phyloP scores from a whole-genome alignment of 2,329 filamentous ascomycete species.

The Fusarium devonianum region DNA sequence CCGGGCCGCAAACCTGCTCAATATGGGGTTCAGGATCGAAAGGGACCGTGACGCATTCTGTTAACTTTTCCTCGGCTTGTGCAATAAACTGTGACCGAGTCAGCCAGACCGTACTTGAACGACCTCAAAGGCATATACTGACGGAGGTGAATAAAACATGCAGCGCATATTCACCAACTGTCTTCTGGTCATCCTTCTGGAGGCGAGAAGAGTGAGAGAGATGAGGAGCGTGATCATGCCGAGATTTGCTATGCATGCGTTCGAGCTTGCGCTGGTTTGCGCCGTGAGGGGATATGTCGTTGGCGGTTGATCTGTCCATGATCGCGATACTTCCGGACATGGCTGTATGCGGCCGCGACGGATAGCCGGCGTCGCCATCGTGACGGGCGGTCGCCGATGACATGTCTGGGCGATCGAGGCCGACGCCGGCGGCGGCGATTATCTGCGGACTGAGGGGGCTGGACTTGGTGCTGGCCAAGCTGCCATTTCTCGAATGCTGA shows the following conservation, averaged over 20 bases:
- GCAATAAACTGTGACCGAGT: slow-evolving; percentile 74
- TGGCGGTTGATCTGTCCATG: slow-evolving; percentile 56
- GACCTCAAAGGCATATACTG: slow-evolving; percentile 45
- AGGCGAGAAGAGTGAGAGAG: slow-evolving; percentile 78
- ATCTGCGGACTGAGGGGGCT: slow-evolving; percentile 90
- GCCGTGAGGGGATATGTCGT: slow-evolving; percentile 54
- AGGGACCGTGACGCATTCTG: slow-evolving; percentile 81
- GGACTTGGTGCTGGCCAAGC: slow-evolving; percentile 78
- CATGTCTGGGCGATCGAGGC: slow-evolving; percentile 62
- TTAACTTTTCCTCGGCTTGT: slow-evolving; percentile 95
- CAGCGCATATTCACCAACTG: slow-evolving; percentile 96
- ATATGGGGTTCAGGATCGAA: slow-evolving; percentile 84
- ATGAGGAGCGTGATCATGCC: slow-evolving; percentile 76
- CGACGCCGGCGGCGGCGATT: slow-evolving; percentile 72
- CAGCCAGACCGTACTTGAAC: slow-evolving; percentile 12
- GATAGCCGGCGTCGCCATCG: slow-evolving; percentile 52
- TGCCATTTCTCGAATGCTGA: slow-evolving; percentile 91
- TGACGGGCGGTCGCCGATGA: slow-evolving; percentile 53
- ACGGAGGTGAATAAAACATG: slow-evolving; percentile 95
- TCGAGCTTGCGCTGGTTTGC: slow-evolving; percentile 62
- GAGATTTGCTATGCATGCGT: slow-evolving; percentile 70
- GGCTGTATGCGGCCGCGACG: slow-evolving; percentile 55
- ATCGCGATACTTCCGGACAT: slow-evolving; percentile 51
- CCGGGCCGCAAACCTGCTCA: slow-evolving; percentile 88
- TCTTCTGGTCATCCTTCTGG: slow-evolving; percentile 80